phyloP scores from a whole-genome alignment of 2,329 filamentous ascomycete genomes.

The Aspergillus awamori region DNA sequence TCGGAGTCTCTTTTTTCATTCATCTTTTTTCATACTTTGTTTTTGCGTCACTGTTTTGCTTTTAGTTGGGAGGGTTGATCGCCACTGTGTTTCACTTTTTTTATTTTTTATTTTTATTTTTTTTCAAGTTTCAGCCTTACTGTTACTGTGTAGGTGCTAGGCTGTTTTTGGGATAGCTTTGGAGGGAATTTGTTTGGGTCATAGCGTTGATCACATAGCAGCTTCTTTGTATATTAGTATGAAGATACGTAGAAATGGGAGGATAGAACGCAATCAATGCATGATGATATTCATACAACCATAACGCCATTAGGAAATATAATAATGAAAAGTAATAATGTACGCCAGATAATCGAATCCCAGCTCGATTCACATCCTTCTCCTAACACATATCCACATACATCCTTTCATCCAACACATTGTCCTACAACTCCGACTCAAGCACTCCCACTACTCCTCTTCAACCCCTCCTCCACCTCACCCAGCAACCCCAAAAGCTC shows the following conservation, averaged over 20 bases:
- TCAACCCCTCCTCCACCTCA: slow-evolving; percentile 65
- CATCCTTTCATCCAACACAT: not conserved
- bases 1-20: slow-evolving; percentile 18
- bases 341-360: not conserved
- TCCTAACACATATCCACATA: not conserved
- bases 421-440: no score
- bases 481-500: slow-evolving; percentile 62
- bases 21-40: not conserved
- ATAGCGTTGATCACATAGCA: not conserved
- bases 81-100: not conserved
- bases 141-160: not conserved
- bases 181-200: not conserved
- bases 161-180: not conserved
- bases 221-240: not conserved
- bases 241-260: not conserved
- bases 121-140: not conserved
- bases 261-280: not conserved
- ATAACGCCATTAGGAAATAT: not conserved
- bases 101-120: not conserved
- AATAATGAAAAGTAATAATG: not conserved
- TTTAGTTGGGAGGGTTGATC: not conserved
- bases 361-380: not conserved
- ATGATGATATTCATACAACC: slow-evolving; percentile 3
- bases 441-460: slow-evolving; percentile 34
- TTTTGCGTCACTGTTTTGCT: no score